These are phyloP conservation scores for Trametes cingulata DNA, from an alignment of 768 basidiomycete genomes.

Conservation along the genomic window DNA sequence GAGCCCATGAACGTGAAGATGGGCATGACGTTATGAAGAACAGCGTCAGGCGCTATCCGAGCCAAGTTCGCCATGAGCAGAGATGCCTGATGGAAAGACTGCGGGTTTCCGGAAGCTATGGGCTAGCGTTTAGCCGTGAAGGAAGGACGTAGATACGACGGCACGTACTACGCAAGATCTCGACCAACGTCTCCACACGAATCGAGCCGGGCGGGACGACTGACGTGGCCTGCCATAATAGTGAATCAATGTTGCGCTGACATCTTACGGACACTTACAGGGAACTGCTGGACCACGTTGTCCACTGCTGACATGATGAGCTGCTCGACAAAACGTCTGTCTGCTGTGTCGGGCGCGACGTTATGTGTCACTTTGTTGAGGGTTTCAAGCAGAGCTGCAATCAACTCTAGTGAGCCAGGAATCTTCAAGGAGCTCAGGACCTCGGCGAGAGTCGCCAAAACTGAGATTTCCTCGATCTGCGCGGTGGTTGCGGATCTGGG, in stretches of 20 bases:
- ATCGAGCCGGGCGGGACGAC: slow-evolving; percentile 58
- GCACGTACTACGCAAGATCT: slow-evolving; percentile 73
- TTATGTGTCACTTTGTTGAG: slow-evolving; percentile 65
- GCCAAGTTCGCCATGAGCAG: slow-evolving; percentile 85
- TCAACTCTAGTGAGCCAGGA: slow-evolving; percentile 69
- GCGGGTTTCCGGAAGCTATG: slow-evolving; percentile 84
- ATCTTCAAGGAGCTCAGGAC: slow-evolving; percentile 63
- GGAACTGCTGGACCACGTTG: slow-evolving; percentile 55
- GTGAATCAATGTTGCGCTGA: not conserved
- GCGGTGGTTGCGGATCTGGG: slow-evolving; percentile 24
- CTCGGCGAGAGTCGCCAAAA: slow-evolving; percentile 65
- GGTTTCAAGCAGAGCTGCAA: slow-evolving; percentile 71
- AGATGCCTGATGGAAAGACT: slow-evolving; percentile 91
- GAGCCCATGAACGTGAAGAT: slow-evolving; percentile 99
- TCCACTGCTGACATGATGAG: slow-evolving; percentile 82
- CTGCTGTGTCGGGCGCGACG: slow-evolving; percentile 55
- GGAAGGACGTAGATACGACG: not conserved
- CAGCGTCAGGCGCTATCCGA: slow-evolving; percentile 83
- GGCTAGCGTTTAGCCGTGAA: not conserved
- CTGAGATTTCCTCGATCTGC: slow-evolving; percentile 43
- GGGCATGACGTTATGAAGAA: slow-evolving; percentile 94
- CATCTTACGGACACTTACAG: slow-evolving; percentile 40
- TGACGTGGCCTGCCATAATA: slow-evolving; percentile 47
- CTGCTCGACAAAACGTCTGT: slow-evolving; percentile 78
- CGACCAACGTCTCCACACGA: slow-evolving; percentile 83